These are phyloP conservation scores for Gamarada debralockiae DNA, from an alignment of 495 filamentous ascomycete genomes.

Conservation along the genomic window DNA sequence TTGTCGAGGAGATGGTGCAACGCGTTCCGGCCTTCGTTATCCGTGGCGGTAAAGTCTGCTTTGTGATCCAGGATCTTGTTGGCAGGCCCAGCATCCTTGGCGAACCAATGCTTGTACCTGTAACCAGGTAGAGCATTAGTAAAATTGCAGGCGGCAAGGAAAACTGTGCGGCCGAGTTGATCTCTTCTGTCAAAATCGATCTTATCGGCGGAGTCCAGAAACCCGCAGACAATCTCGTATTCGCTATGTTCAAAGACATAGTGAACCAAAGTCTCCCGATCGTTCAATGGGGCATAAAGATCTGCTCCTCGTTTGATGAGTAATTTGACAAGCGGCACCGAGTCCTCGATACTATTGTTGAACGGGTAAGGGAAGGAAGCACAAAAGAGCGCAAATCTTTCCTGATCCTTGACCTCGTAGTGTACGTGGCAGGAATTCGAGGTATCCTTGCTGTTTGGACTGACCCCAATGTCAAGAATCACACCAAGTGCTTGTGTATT, in stretches of 20 bases:
- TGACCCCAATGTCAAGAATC: conserved; percentile 13
- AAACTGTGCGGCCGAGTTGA: conserved; percentile 20
- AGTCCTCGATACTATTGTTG: conserved; percentile 2
- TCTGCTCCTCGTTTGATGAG: conserved; percentile 21
- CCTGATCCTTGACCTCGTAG: not conserved
- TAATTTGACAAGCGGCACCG: conserved; percentile 13
- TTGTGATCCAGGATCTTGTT: conserved; percentile 17
- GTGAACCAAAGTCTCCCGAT: conserved; percentile 20
- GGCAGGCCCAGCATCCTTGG: conserved; percentile 3
- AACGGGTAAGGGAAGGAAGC: conserved; percentile 4
- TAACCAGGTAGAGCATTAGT: conserved; percentile 6
- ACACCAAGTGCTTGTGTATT: not conserved
- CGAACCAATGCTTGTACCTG: not conserved
- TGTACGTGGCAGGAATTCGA: not conserved
- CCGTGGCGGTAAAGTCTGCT: conserved; percentile 17
- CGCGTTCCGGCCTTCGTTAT: conserved; percentile 25
- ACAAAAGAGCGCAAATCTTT: conserved; percentile 1
- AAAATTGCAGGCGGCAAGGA: conserved; percentile 19
- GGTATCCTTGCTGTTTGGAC: not conserved
- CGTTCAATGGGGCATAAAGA: conserved; percentile 17
- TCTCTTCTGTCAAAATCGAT: conserved; percentile 27
- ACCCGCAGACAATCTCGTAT: conserved; percentile 3
- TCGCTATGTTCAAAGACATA: conserved; percentile 21
- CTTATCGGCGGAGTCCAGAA: conserved; percentile 11
- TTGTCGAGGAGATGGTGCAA: conserved; percentile 29